Conservation (phyloP, 164 flowering plant species). For the Echeveria elegans region DNA sequence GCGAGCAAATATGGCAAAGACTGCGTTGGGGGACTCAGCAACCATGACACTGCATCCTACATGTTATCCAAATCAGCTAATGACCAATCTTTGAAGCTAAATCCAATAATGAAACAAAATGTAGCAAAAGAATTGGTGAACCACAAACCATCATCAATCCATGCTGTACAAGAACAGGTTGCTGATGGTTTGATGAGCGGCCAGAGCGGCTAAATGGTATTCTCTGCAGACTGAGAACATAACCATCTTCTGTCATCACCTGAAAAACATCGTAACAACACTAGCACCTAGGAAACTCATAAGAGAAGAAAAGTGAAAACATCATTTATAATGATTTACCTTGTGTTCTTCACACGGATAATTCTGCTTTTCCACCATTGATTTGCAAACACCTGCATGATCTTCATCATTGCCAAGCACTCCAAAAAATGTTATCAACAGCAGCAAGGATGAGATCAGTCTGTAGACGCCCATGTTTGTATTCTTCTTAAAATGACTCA, state of each 20-base stretch:
- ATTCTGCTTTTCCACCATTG: slow-evolving; percentile 1
- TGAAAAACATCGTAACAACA: slow-evolving; percentile 3
- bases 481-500: background rate
- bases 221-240: slow-evolving; percentile 7
- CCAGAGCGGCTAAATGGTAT: background rate
- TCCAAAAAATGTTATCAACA: slow-evolving; percentile 1
- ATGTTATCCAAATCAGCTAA: background rate
- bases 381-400: slow-evolving; percentile 1
- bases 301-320: background rate
- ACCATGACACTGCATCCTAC: slow-evolving; percentile 8
- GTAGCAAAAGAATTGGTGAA: background rate
- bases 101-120: background rate
- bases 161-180: slow-evolving; percentile 3
- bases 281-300: background rate
- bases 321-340: background rate
- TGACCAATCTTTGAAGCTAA: background rate
- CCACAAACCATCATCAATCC: background rate
- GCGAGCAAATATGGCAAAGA: slow-evolving; percentile 7
- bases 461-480: slow-evolving; percentile 2
- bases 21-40: background rate
- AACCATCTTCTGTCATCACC: slow-evolving; percentile 1
- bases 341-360: slow-evolving; percentile 3
- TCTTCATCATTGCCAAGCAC: background rate
- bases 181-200: slow-evolving; percentile 1
- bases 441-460: background rate